phyloP scores from a whole-genome alignment of 495 filamentous ascomycete species.

The Hypoxylon rickii region DNA sequence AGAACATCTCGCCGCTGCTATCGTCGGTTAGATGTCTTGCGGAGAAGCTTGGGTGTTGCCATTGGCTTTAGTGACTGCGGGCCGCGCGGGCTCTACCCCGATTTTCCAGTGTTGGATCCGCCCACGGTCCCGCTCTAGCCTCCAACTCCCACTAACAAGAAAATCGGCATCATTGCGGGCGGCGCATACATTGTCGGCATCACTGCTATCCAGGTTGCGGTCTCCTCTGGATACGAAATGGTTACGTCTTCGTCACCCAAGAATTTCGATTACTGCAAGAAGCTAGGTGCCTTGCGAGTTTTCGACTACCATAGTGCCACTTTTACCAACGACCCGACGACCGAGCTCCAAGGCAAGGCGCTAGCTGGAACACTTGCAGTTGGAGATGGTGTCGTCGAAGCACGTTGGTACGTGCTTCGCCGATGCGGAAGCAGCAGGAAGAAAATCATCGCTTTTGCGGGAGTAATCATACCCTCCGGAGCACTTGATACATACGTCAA shows the following conservation, averaged over 20 bases:
- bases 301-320: slow-evolving; percentile 59
- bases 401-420: too few relatives aligned
- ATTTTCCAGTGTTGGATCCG: slow-evolving; percentile 38
- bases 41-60: slow-evolving; percentile 51
- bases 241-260: slow-evolving; percentile 54
- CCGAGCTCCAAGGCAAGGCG: slow-evolving; percentile 27
- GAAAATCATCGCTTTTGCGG: too few relatives aligned
- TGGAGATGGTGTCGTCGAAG: too few relatives aligned
- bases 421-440: too few relatives aligned
- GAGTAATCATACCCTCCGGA: too few relatives aligned
- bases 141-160: slow-evolving; percentile 8
- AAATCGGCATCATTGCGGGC: slow-evolving; percentile 57
- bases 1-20: slow-evolving; percentile 42
- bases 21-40: slow-evolving; percentile 48
- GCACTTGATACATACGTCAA: too few relatives aligned
- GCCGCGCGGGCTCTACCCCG: slow-evolving; percentile 47
- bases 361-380: too few relatives aligned
- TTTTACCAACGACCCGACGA: slow-evolving; percentile 35
- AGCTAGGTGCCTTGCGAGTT: slow-evolving; percentile 54
- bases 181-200: slow-evolving; percentile 49
- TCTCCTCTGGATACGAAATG: slow-evolving; percentile 59
- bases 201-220: slow-evolving; percentile 63
- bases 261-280: slow-evolving; percentile 56
- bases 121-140: not conserved
- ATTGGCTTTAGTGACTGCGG: slow-evolving; percentile 51